Evolutionary conservation across 1,284 basidiomycete species (phyloP), one percentile per base, ranked within the genome.

Genomic region (Papiliotrema terrestris): DNA sequence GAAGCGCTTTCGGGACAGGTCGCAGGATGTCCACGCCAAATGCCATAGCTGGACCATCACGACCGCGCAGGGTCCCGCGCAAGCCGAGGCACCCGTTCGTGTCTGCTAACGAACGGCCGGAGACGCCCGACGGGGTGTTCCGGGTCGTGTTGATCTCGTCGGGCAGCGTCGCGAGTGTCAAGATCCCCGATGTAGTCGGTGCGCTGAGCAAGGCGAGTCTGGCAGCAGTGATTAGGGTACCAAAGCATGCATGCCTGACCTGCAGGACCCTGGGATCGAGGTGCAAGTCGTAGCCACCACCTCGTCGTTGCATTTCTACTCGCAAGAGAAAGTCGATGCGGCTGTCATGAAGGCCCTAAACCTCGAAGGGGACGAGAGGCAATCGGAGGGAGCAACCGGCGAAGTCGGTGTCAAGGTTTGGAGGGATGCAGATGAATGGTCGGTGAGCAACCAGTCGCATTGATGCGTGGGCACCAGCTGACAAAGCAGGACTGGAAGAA

Each of bases 111-210:
- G 47, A 73, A 47, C 52, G 61, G n/a, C 69, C 70, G 2, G 52
- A 51, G 13, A 22, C 26, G 13, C 50, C 57, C 1, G 71, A 74
- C 58, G 74, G 74, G 19, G 63, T 71, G 43, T 68, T 78, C 44
- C 79, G 97, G 70, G 83, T 97, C 38, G 78, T 98, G 6, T 78
- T 98, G 41, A 86, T 95, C 49, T 85, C 88, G 0, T 91, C 91
- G 0, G 94, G 95, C 13, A 95, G 91, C 65, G 95, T 98, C 1
- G 95, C 95, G 0, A 91, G 90, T 51, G 83, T 98, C 68, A 98
- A 98, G 71, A 85, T 88, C 1, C 92, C 93, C 1, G 80, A 95
- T 38, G 97, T 98, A 51, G 89, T 92, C 2, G 77, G 83, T 29
- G 85, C 86, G 58, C 79, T 98, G 35, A 78, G 87, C 50, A 78